Evolutionary conservation across 805 yeast species (phyloP).

Genomic region (Zygosaccharomyces lentus): DNA sequence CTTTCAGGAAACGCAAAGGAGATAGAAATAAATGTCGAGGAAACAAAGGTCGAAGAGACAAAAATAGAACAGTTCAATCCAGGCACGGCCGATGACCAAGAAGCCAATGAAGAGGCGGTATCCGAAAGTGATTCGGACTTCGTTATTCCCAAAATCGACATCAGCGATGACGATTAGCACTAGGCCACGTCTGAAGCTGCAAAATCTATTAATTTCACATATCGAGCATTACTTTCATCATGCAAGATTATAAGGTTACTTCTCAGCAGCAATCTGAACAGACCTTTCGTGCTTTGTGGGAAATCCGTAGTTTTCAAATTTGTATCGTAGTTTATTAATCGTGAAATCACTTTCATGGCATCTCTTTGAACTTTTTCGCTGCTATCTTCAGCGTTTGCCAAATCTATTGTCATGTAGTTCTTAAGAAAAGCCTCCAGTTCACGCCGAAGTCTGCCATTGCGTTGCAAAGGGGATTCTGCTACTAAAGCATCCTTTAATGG

Average conservation of each 20-base stretch:
- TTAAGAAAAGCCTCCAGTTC: slow-evolving; percentile 15
- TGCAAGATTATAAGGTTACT: slow-evolving; percentile 12
- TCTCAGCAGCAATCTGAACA: slow-evolving; percentile 22
- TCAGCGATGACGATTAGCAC: slow-evolving; percentile 26
- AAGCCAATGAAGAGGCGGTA: slow-evolving; percentile 8
- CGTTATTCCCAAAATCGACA: slow-evolving; percentile 30
- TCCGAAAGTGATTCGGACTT: slow-evolving; percentile 29
- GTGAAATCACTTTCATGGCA: slow-evolving; percentile 8
- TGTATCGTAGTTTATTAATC: slow-evolving; percentile 20
- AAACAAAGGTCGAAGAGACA: slow-evolving; percentile 7
- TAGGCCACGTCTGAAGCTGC: slow-evolving; percentile 7
- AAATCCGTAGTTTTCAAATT: slow-evolving; percentile 19
- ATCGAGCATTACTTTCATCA: slow-evolving; percentile 5
- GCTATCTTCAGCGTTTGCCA: slow-evolving; percentile 9
- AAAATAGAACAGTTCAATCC: slow-evolving; percentile 7
- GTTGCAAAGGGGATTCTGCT: slow-evolving; percentile 4
- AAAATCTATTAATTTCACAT: slow-evolving; percentile 23
- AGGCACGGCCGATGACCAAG: background rate
- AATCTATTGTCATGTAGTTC: slow-evolving; percentile 17
- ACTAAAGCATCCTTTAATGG: background rate
- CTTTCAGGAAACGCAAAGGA: background rate
- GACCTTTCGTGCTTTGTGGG: slow-evolving; percentile 12
- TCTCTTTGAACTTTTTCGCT: slow-evolving; percentile 8
- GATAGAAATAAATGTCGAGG: background rate
- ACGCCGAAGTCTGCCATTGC: slow-evolving; percentile 12